Conservation (phyloP, 805 yeast genomes). For the Cyberlindnera japonica region DNA sequence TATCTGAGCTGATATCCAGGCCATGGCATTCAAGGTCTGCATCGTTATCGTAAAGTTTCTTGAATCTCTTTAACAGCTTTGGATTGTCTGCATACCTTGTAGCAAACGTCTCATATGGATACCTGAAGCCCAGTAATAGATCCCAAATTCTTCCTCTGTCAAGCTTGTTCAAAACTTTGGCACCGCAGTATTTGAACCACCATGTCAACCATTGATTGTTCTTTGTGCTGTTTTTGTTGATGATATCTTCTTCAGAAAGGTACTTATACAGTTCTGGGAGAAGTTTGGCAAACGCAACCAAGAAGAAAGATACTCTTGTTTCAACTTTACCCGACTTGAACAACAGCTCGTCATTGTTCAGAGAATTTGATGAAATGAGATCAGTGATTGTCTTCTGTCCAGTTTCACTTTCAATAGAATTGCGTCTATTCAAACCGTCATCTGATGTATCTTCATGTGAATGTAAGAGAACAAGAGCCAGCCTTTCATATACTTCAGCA, state of each 20-base stretch:
- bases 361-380: conserved; percentile 16
- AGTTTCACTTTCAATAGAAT: conserved; percentile 11
- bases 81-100: conserved; percentile 13
- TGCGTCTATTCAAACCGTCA: conserved; percentile 6
- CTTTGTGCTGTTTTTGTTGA: conserved; percentile 44
- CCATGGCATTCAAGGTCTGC: conserved; percentile 1
- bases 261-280: conserved; percentile 76
- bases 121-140: conserved; percentile 73
- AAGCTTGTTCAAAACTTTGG: conserved; percentile 74
- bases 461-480: conserved; percentile 71
- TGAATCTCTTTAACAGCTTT: conserved; percentile 20
- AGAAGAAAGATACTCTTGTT: conserved; percentile 64
- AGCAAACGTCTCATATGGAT: conserved; percentile 28
- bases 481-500: conserved; percentile 68
- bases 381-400: conserved; percentile 16
- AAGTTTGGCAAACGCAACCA: conserved; percentile 54
- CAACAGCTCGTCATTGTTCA: conserved; percentile 32
- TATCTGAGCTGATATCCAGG: conserved; percentile 13
- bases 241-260: conserved; percentile 75
- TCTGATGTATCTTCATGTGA: conserved; percentile 22
- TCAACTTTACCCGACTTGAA: conserved; percentile 57
- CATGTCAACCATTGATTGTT: conserved; percentile 90
- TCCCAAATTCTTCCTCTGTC: conserved; percentile 94
- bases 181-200: conserved; percentile 93
- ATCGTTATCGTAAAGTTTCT: conserved; percentile 20